phyloP scores from a whole-genome alignment of 2,329 filamentous ascomycete species.

The Fusarium verrucosum region DNA sequence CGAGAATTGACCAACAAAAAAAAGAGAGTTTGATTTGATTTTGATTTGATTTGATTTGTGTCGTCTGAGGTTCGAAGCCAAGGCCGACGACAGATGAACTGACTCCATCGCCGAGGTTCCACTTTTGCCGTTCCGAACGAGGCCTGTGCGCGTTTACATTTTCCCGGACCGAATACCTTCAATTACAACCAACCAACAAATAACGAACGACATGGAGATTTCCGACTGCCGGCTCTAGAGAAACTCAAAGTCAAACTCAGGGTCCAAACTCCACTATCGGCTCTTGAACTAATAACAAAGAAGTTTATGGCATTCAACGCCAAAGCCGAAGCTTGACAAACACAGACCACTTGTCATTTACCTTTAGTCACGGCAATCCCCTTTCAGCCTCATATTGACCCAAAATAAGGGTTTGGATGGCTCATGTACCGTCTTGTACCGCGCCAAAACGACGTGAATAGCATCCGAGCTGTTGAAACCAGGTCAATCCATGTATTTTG shows the following conservation, averaged over 20 bases:
- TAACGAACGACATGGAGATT: neutral
- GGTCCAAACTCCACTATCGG: constrained; percentile 29
- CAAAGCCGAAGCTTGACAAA: neutral
- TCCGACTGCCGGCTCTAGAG: constrained; percentile 2
- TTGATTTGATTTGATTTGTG: constrained; percentile 25
- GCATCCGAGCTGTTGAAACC: constrained; percentile 4
- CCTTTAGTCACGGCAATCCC: constrained; percentile 3
- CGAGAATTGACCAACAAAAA: constrained; percentile 13
- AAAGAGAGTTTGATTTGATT: constrained; percentile 28
- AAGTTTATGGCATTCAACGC: neutral
- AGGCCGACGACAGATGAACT: constrained; percentile 16
- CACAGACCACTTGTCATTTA: constrained; percentile 27
- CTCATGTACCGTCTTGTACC: constrained; percentile 32
- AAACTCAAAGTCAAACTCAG: too few relatives aligned
- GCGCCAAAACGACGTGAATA: constrained; percentile 10
- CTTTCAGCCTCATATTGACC: constrained; percentile 23
- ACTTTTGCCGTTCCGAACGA: constrained; percentile 8
- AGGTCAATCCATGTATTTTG: constrained; percentile 17
- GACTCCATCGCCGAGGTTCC: constrained; percentile 23
- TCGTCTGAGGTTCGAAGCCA: neutral
- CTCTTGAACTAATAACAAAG: constrained; percentile 9
- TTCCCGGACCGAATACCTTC: constrained; percentile 18
- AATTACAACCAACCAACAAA: too few relatives aligned
- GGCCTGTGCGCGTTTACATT: constrained; percentile 38
- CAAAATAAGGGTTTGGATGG: constrained; percentile 1